Evolutionary conservation across 83 land plant genomes (phyloP), one percentile per base, ranked within the genome.

Genomic region (Diphasiastrum complanatum): DNA sequence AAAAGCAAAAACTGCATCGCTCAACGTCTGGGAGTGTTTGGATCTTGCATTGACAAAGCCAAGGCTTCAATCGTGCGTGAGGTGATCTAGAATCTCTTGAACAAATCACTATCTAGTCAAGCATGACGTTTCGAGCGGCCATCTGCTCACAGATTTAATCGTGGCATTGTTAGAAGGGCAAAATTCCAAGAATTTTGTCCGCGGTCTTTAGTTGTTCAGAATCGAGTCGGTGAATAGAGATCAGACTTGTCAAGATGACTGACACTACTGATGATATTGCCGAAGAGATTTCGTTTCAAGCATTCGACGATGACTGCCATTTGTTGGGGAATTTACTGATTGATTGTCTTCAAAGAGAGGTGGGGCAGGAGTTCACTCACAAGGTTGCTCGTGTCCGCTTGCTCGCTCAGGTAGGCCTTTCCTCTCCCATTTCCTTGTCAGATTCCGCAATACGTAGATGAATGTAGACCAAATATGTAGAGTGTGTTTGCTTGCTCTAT

Each of bases 191-290:
- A 38, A 38, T 8, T 38, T 38, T 38, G 14, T 14, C 43, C 43
- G 8, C 14, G 14, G 43, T 8, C 14, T 14, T 8, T 38, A 14
- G 43, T 14, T 38, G 14, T 14, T 38, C 43, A 38, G 12, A 38
- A 8, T 38, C 14, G 18, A 14, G 45, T 41, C 45, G 12, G 45
- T 41, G 12, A 14, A 14, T 41, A 14, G 18, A 18, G 45, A 14
- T 41, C 45, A 18, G 45, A 41, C n/a, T 41, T 1, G 47, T 0
- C 19, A 67, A 38, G 34, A 91, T 91, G 97, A 83, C 95, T 68
- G 97, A 91, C 67, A 82, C 85, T 1, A 87, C 85, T n/a, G 97
- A 91, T 49, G 97, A 87, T 66, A 91, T 91, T 24, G 95, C 95
- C 18, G 97, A 85, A 79, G 97, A 87, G 78, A 87, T 91, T 32